Evolutionary conservation across 2,329 filamentous ascomycete species (phyloP), one percentile per base, ranked within the genome.

Genomic region (Epichloe typhina): DNA sequence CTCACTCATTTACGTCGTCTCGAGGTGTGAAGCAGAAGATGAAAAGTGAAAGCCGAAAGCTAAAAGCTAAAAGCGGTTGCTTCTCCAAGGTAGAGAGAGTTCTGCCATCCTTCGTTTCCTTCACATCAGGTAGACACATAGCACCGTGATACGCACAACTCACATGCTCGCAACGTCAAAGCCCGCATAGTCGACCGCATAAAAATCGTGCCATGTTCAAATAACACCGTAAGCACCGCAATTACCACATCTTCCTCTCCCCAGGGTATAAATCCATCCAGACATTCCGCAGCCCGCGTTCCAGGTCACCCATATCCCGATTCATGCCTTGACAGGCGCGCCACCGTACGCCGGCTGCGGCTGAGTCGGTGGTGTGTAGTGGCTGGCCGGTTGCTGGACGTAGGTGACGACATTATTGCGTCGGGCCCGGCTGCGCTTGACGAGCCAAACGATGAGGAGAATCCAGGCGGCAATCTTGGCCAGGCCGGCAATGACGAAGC

Each of bases 391-490:
- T 31, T 36, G 40, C 31, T 44, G 17, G 26, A 50, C 44, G 13
- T 46, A 50, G 17, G 17, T 43, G 15, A 50, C 38, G 1, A 35
- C 40, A n/a, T 37, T 47, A 5, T 8, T 31, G 23, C 41, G 21
- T 37, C 21, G 21, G 11, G 44, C 6, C 3, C 31, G 37, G 23
- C 43, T 46, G 13, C 49, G 31, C 44, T 44, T 45, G 5, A 50
- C 26, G 12, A 19, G 36, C 37, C 38, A 50, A 13, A 50, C 37
- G 19, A 50, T 37, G 23, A 50, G 49, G 2, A 50, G 37, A 39
- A 47, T 23, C 49, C 49, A 50, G n/a, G 37, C 49, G 9, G n/a
- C 44, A 12, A 50, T 37, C 26, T 50, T 47, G 44, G 23, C 40
- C 11, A 50, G 17, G 17, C 49, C 33, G 31, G 43, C 49, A 26